Conservation (phyloP, 1,139 yeast genomes). For the Debaryomyces psychrophilus region DNA sequence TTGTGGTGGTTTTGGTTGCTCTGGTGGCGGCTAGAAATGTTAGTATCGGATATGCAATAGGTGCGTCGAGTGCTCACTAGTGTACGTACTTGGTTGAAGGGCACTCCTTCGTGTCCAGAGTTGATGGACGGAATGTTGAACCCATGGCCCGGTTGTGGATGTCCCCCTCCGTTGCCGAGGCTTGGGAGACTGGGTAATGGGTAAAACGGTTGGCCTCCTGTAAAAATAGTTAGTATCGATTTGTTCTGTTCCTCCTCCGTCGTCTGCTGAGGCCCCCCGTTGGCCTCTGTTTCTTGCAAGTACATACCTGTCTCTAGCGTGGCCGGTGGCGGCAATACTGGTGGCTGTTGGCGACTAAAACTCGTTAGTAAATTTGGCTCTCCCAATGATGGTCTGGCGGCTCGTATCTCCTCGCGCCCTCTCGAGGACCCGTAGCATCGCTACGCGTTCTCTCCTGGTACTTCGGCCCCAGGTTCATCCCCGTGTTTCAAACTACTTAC, state of each 20-base stretch:
- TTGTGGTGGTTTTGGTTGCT: constrained; percentile 26
- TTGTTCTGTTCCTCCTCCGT: neutral
- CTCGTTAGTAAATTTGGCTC: constrained; percentile 3
- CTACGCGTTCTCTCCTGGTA: neutral
- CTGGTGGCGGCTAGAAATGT: constrained; percentile 20
- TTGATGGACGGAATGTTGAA: constrained; percentile 52
- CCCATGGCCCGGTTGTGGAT: constrained; percentile 42
- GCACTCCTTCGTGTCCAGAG: constrained; percentile 31
- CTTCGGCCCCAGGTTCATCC: neutral
- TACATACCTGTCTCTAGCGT: constrained; percentile 53
- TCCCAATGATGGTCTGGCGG: neutral
- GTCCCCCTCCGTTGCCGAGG: constrained; percentile 47
- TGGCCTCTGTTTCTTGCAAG: neutral
- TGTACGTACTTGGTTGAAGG: constrained; percentile 32
- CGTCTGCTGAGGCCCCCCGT: neutral
- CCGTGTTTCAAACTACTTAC: constrained; percentile 33
- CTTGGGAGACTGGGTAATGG: constrained; percentile 57
- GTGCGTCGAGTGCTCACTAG: constrained; percentile 2
- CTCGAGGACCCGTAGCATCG: neutral
- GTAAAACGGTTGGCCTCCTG: constrained; percentile 53
- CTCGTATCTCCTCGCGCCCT: neutral
- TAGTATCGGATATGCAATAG: constrained; percentile 11
- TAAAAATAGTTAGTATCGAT: constrained; percentile 22
- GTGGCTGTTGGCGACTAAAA: constrained; percentile 51
- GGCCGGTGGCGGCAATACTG: constrained; percentile 61